Evolutionary conservation across 2,329 filamentous ascomycete genomes (phyloP).

Genomic region (Cladosporium velox): DNA sequence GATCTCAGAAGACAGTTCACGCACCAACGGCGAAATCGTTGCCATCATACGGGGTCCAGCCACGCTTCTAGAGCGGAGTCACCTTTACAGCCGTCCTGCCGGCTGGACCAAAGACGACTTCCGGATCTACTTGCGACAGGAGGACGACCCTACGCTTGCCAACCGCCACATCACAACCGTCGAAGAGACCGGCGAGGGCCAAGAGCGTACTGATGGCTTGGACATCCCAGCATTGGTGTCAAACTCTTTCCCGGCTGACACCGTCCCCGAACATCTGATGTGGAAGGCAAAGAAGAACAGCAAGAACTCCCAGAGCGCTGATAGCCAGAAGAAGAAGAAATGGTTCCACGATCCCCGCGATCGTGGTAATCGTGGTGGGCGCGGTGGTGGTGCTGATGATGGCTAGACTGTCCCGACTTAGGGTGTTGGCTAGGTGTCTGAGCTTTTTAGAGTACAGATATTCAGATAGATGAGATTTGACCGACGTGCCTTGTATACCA

Average conservation of each 20-base stretch:
- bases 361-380: not conserved
- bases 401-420: not conserved
- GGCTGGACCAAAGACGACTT: no score
- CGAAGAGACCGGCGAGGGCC: not conserved
- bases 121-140: no score
- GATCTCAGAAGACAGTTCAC: no score
- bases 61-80: no score
- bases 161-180: not conserved
- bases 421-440: not conserved
- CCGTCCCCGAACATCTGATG: no score
- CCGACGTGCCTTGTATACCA: not conserved
- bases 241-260: no score
- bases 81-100: no score
- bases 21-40: no score
- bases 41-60: no score
- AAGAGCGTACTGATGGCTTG: no score
- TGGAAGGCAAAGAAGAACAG: no score
- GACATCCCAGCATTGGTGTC: no score
- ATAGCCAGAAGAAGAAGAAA: not conserved
- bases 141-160: not conserved
- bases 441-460: not conserved
- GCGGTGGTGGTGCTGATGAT: not conserved
- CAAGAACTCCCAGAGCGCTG: not conserved
- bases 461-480: not conserved
- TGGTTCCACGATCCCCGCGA: not conserved